These are phyloP conservation scores for Clitopilus passeckerianus DNA, from an alignment of 768 basidiomycete species.

Conservation along the genomic window DNA sequence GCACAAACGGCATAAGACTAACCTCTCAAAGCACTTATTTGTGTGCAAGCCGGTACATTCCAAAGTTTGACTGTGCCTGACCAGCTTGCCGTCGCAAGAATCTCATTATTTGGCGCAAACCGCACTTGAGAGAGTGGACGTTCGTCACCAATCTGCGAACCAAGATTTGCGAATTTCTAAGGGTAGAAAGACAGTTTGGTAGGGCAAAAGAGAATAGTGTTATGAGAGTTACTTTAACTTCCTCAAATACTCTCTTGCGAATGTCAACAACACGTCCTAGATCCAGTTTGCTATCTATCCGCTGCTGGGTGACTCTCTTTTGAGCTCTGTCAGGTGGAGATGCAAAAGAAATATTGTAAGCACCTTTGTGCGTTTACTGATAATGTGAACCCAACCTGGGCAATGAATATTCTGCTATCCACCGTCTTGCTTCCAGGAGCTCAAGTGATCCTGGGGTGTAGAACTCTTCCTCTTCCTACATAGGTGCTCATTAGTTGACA, in stretches of 20 bases:
- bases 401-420: constrained; percentile 90
- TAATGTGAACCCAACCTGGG: constrained; percentile 81
- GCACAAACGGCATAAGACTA: constrained; percentile 7
- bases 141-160: constrained; percentile 97
- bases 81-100: constrained; percentile 94
- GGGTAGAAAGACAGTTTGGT: background rate
- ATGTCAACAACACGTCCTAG: constrained; percentile 88
- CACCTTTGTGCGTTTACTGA: constrained; percentile 60
- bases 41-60: constrained; percentile 90
- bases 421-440: constrained; percentile 78
- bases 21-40: constrained; percentile 74
- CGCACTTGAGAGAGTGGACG: constrained; percentile 91
- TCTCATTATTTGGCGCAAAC: constrained; percentile 87
- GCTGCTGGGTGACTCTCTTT: constrained; percentile 89
- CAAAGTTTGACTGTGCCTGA: constrained; percentile 92
- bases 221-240: constrained; percentile 70
- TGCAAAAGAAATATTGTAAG: constrained; percentile 53
- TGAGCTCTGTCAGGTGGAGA: constrained; percentile 77
- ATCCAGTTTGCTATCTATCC: constrained; percentile 82
- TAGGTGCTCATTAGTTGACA: background rate
- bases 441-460: constrained; percentile 89
- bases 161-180: constrained; percentile 86
- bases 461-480: constrained; percentile 82
- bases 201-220: background rate
- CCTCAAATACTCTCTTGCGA: constrained; percentile 83